Base-by-base conservation (phyloP, 108 stramenopile species). In the Ochromonas danica region DNA sequence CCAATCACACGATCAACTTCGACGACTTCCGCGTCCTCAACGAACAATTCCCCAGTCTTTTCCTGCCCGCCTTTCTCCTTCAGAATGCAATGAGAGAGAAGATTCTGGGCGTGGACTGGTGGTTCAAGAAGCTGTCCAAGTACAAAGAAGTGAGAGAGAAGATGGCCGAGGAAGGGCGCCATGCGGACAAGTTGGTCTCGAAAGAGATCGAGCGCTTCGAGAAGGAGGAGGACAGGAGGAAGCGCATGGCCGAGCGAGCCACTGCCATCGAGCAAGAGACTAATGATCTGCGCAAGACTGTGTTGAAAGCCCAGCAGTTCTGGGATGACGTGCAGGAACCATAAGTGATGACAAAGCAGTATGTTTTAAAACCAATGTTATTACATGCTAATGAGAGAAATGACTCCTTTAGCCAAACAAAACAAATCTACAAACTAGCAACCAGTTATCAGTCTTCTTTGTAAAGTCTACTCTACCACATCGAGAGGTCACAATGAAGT, bases 31-130 rank as follows among this genome's bases (percentile, higher is more conserved):
- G 41, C 6, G 10, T 6, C 3, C 28, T 75, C 27, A 75, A 75
- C 31, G 72, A 60, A 28, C 27, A 57, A 75, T 75, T 33, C 28
- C 72, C 72, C 17, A 25, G 14, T 6, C 6, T 75, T 38, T 57
- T 75, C 27, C 25, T 35, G 3, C 72, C n/a, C 3, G 25, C 31
- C 3, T 75, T 75, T 60, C 6, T n/a, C 10, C 25, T 75, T 6
- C 72, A 75, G 25, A 57, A 75, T 75, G 31, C 72, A 27, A 75
- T 75, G 72, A 6, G 72, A 31, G 40, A 42, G 51, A 75, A 75
- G 35, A 75, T 22, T 3, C 6, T 75, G 36, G 72, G 72, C 6
- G 72, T 41, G 3, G 35, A 75, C 25, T 75, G 72, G 72, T 75
- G 72, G 72, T 39, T 75, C 28, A 42, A 60, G 17, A 75, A 75